Base-by-base conservation (phyloP, 2,329 filamentous ascomycete genomes). In the Claviceps purpurea region DNA sequence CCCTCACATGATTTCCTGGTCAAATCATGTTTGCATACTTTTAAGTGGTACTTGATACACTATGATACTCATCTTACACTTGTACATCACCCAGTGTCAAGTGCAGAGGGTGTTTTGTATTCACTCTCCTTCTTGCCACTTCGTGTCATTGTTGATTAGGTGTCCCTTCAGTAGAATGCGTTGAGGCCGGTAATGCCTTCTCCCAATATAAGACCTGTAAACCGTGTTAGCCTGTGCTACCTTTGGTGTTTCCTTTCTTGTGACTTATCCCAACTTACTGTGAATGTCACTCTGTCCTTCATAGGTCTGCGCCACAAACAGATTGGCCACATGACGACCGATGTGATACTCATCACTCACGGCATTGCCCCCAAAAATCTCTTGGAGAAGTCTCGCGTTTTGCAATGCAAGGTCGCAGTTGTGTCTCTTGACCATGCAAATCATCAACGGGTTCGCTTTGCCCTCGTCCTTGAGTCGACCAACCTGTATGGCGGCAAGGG, bases 241-340 rank as follows among this genome's bases (percentile, higher is more conserved):
- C 30, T 34, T 41, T 11, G 42, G n/a, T 42, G n/a, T 10, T 18
- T 18, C 5, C 14, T 45, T 30, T 30, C n/a, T 34, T 24, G 18
- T 30, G 22, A 34, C 40, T 39, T 50, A 20, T 38, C 3, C 53
- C 54, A 37, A 79, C 86, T 78, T 72, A 91, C 89, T 81, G 68
- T 97, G 93, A 65, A 97, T 97, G 70, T 97, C 93, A 64, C 90
- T 96, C 71, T 97, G 93, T 22, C 93, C 93, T 71, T 98, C 93
- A 61, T 98, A 98, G 1, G 91, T 97, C 72, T 97, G 91, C 51
- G 91, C 94, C 50, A 98, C 93, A 68, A 94, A 98, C 57, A 98
- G 69, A 67, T 98, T 98, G 52, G 91, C 85, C 54, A 96, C 93
- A 72, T 97, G 93, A 57, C 93, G 81, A 16, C 89, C 93, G 63